These are phyloP conservation scores for Fraxinus floribunda DNA, from an alignment of 305 asterid genomes.

Conservation along the genomic window DNA sequence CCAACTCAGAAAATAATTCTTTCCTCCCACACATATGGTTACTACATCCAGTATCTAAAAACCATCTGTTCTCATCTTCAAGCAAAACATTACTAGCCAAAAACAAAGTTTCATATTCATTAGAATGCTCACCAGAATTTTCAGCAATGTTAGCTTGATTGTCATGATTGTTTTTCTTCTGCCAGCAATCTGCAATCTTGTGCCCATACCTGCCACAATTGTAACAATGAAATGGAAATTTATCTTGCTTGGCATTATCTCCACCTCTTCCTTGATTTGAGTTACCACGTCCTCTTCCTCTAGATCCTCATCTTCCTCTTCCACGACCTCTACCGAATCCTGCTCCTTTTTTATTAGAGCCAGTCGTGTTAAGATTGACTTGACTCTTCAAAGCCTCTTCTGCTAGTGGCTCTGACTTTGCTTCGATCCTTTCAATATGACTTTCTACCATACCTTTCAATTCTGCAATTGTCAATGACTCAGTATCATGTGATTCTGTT, in stretches of 20 bases:
- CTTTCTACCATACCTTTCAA: no score
- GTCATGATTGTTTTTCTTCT: background rate
- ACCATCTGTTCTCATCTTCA: background rate
- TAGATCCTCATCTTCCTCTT: background rate
- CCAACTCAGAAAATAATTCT: background rate
- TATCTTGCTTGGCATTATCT: no score
- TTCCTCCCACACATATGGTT: slow-evolving; percentile 13
- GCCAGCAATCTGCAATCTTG: background rate
- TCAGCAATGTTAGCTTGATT: slow-evolving; percentile 7
- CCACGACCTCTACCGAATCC: background rate
- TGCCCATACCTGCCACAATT: background rate
- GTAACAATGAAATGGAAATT: no score
- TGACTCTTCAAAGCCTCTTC: no score
- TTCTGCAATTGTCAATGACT: background rate
- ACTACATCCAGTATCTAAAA: background rate
- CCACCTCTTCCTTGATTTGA: no score
- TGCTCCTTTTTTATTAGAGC: background rate
- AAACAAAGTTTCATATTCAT: background rate
- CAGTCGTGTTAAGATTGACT: no score
- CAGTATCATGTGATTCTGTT: slow-evolving; percentile 7
- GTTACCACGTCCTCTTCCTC: background rate
- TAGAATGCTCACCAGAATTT: background rate
- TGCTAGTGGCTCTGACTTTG: no score
- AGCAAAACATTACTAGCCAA: slow-evolving; percentile 1
- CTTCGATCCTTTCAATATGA: no score